Evolutionary conservation across 495 filamentous ascomycete genomes (phyloP).

Genomic region (Tuber aestivum): DNA sequence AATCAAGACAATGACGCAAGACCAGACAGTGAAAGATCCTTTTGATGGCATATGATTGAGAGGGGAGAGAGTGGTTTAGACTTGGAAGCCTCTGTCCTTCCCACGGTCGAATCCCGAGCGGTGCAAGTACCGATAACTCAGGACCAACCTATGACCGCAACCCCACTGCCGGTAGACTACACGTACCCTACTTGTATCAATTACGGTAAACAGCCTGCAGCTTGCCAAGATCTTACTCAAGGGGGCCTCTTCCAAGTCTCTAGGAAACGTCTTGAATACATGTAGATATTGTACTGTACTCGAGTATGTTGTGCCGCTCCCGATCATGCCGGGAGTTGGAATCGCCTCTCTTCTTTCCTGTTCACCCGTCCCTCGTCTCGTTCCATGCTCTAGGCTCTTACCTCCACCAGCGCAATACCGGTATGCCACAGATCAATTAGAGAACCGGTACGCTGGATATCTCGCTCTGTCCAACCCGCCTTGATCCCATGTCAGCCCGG

Average conservation of each 20-base stretch:
- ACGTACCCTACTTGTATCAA: too few relatives aligned
- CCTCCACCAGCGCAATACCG: not conserved
- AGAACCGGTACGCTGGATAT: not conserved
- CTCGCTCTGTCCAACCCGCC: too few relatives aligned
- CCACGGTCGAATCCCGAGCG: too few relatives aligned
- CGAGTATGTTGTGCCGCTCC: not conserved
- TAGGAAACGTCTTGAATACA: not conserved
- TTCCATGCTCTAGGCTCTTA: not conserved
- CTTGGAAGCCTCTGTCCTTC: not conserved
- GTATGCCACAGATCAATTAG: not conserved
- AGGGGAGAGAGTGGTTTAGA: not conserved
- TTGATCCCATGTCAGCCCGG: too few relatives aligned
- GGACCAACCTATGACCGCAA: not conserved
- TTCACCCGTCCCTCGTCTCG: not conserved
- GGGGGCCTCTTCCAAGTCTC: too few relatives aligned
- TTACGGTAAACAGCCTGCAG: not conserved
- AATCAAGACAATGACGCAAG: slow-evolving; percentile 35
- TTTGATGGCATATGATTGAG: not conserved
- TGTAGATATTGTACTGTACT: not conserved
- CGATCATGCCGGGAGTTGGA: not conserved
- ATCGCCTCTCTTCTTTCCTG: not conserved
- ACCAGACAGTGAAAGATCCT: slow-evolving; percentile 9
- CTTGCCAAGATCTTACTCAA: not conserved
- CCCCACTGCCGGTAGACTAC: too few relatives aligned
- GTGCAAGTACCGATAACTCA: not conserved